Percentiles rank a stretch among this genome's conserved stretches.
phyloP scores from a whole-genome alignment of 441 rosid species.

The Brassica balearica region DNA sequence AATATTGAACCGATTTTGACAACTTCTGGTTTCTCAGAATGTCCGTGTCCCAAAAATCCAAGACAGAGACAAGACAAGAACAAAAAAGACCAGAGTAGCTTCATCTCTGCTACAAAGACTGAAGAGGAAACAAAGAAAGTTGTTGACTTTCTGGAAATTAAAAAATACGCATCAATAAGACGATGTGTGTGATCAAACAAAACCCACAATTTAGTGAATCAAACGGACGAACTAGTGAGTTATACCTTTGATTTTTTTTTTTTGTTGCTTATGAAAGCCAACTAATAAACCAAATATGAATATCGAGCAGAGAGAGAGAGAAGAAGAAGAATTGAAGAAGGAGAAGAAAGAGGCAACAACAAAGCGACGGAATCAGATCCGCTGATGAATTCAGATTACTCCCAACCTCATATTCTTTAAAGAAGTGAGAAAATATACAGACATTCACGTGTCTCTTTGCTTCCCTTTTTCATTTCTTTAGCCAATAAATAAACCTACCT shows the following conservation, averaged over 20 bases:
- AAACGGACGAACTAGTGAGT: slow-evolving; percentile 8
- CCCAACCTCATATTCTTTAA: slow-evolving; percentile 43
- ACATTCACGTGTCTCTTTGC: slow-evolving; percentile 35
- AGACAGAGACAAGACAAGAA: slow-evolving; percentile 44
- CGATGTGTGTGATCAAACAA: slow-evolving; percentile 1
- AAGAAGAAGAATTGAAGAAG: slow-evolving; percentile 27
- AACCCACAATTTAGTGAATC: slow-evolving; percentile 11
- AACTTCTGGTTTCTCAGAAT: slow-evolving; percentile 61
- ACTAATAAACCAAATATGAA: slow-evolving; percentile 11
- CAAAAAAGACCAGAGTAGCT: slow-evolving; percentile 42
- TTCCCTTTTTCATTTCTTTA: slow-evolving; percentile 1
- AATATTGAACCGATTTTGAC: slow-evolving; percentile 80
- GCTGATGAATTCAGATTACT: slow-evolving; percentile 37
- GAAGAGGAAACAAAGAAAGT: background rate
- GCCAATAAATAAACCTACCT: background rate
- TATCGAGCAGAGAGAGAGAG: background rate
- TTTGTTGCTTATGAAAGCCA: background rate
- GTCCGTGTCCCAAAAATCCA: slow-evolving; percentile 48
- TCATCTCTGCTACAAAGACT: slow-evolving; percentile 47
- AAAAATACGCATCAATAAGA: background rate
- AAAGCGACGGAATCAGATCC: slow-evolving; percentile 45
- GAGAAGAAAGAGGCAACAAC: slow-evolving; percentile 33
- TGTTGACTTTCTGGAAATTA: slow-evolving; percentile 23
- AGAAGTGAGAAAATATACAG: slow-evolving; percentile 5
- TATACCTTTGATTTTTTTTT: slow-evolving; percentile 15